These are phyloP conservation scores for Aureobasidium lini DNA, from an alignment of 2,329 filamentous ascomycete species.

Conservation along the genomic window DNA sequence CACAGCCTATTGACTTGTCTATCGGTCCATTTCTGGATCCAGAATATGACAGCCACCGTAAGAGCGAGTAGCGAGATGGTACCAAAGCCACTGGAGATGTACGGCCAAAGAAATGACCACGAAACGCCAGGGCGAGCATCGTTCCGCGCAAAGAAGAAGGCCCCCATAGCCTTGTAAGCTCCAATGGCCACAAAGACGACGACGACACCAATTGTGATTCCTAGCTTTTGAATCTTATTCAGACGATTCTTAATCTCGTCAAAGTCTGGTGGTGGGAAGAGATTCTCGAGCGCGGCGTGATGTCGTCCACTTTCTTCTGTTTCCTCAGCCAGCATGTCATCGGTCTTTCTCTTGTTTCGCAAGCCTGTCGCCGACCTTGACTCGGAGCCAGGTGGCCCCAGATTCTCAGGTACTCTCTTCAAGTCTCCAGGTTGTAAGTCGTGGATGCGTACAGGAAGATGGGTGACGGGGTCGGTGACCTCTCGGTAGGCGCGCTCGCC, in stretches of 20 bases:
- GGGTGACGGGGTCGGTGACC: conserved; percentile 66
- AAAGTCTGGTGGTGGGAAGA: conserved; percentile 50
- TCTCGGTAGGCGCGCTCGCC: conserved; percentile 46
- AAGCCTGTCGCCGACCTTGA: conserved; percentile 38
- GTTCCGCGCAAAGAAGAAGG: neutral
- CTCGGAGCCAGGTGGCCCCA: conserved; percentile 31
- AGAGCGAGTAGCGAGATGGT: neutral
- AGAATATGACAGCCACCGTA: conserved; percentile 27
- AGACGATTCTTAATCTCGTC: conserved; percentile 29
- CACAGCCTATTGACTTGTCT: conserved; percentile 57
- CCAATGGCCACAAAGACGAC: neutral
- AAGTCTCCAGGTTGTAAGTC: conserved; percentile 38
- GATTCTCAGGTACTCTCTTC: conserved; percentile 36
- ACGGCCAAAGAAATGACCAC: neutral
- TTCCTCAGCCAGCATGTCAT: conserved; percentile 38
- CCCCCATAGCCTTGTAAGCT: neutral
- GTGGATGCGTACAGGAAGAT: conserved; percentile 60
- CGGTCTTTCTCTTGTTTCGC: conserved; percentile 37
- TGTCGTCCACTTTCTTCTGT: conserved; percentile 33
- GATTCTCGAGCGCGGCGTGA: conserved; percentile 39
- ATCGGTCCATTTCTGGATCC: conserved; percentile 51
- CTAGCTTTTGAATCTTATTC: conserved; percentile 5
- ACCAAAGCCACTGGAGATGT: neutral
- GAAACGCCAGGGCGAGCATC: neutral
- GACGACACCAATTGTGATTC: conserved; percentile 2